Evolutionary conservation across 441 rosid species (phyloP), one percentile per base, ranked within the genome.

Genomic region (Eutrema salsugineum): DNA sequence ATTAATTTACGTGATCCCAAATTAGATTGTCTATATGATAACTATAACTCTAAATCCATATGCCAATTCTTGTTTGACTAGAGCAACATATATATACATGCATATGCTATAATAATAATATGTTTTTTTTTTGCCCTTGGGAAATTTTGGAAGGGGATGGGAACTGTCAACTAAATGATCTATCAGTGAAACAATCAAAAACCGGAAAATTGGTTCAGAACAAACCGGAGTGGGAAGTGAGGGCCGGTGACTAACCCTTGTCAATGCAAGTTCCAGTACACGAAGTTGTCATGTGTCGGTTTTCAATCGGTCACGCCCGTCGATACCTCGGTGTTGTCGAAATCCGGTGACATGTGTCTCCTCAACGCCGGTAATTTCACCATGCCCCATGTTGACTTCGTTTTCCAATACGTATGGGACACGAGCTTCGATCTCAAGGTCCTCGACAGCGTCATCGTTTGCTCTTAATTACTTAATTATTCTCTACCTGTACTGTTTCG

Each of bases 171-270:
- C 49, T 64, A 3, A 7, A 5, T 5, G 0, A 55, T 38, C 20
- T 72, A 47, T 4, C 6, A 0, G 33, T 72, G 14, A 72, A 56
- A 72, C 77, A 72, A 55, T 24, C 58, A 8, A 58, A 47, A 19
- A 73, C 78, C 16, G 78, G 78, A 4, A 66, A 24, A 49, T 4
- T 66, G 72, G 10, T 56, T 4, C 11, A 73, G 43, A 59, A 64
- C 44, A 66, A 60, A 66, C 38, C 71, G 22, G 72, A 73, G 47
- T 66, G 78, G 78, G 66, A 66, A 73, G 72, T 73, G 68, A 66
- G 19, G 20, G n/a, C n/a, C n/a, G n/a, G 60, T 66, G 30, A 66
- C 5, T 8, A 59, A 73, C 60, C 59, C 72, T 22, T 73, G 78
- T 16, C 9, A 6, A 1, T 66, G 72, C 46, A 60, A 12, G 16